Evolutionary conservation across 495 filamentous ascomycete species (phyloP), one percentile per base, ranked within the genome.

Genomic region (Chaetomium cochliodes): DNA sequence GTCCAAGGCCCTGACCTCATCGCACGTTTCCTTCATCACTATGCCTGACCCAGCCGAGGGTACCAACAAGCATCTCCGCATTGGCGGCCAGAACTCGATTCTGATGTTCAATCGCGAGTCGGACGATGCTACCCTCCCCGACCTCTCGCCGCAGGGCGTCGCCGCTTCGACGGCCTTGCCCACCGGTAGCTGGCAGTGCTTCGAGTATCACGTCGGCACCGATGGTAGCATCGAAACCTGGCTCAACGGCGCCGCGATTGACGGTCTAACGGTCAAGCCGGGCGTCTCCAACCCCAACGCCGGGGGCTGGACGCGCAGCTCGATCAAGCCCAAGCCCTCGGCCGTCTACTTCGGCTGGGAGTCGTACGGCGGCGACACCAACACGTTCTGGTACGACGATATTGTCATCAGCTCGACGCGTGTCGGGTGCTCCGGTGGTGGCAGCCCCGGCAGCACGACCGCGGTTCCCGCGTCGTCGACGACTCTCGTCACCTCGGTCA

Each of bases 301-400:
- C 46, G 77, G 69, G 7, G 78, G 80, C 66, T 86, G 84, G 83
- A 69, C 75, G 69, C 71, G 78, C 42, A 79, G 76, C 69, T 65
- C 39, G 54, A 68, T 73, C 68, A 80, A 77, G 68, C 82, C 83
- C 13, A 80, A 81, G 50, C 73, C 82, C 63, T 79, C 80, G 8
- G 83, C 60, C 54, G 72, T 86, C 64, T 83, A 86, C 75, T 86
- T 86, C 65, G 84, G 84, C 11, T 85, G 84, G 83, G 84, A 86
- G 74, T 81, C 78, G 12, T 86, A 86, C 66, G 81, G 83, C 30
- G 82, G 82, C 0, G 83, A 84, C 57, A 72, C 76, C 22, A 85
- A 86, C 69, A 86, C 84, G 28, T 82, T 86, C 71, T 85, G 81
- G 81, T 85, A 83, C 61, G 84, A 86, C 58, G 83, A 86, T 59